These are phyloP conservation scores for Heritiera littoralis DNA, from an alignment of 345 rosid species.

Conservation along the genomic window DNA sequence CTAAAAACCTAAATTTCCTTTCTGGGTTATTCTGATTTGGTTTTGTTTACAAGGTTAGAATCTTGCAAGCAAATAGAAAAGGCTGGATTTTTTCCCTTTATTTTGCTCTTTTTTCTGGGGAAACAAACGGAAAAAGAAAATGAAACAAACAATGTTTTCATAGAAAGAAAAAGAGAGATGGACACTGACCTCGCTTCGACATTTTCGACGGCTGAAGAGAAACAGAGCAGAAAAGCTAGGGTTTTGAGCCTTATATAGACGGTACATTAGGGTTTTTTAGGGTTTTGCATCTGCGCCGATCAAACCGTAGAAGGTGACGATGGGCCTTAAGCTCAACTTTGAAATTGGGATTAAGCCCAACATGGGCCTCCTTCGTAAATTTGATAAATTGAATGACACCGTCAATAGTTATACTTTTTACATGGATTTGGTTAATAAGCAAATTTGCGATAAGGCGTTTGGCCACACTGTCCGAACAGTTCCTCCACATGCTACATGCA, in stretches of 20 bases:
- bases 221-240: not conserved
- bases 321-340: not conserved
- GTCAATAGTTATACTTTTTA: too few relatives aligned
- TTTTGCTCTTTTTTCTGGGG: not conserved
- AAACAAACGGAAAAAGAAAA: not conserved
- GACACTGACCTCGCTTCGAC: slow-evolving; percentile 83
- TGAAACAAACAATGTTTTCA: not conserved
- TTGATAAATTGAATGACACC: too few relatives aligned
- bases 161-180: not conserved
- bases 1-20: not conserved
- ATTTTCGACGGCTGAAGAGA: slow-evolving; percentile 49
- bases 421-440: too few relatives aligned
- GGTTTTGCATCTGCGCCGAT: not conserved
- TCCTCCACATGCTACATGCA: too few relatives aligned
- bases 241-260: slow-evolving; percentile 28
- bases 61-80: not conserved
- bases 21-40: not conserved
- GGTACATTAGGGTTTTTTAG: slow-evolving; percentile 26
- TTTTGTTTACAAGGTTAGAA: not conserved
- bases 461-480: too few relatives aligned
- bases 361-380: not conserved
- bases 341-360: not conserved
- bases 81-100: not conserved
- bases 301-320: not conserved
- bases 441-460: too few relatives aligned